Percentiles rank a stretch among this genome's conserved stretches.
These are phyloP conservation scores for Rhizopogon sp. DNA, from an alignment of 768 basidiomycete species.

Conservation along the genomic window DNA sequence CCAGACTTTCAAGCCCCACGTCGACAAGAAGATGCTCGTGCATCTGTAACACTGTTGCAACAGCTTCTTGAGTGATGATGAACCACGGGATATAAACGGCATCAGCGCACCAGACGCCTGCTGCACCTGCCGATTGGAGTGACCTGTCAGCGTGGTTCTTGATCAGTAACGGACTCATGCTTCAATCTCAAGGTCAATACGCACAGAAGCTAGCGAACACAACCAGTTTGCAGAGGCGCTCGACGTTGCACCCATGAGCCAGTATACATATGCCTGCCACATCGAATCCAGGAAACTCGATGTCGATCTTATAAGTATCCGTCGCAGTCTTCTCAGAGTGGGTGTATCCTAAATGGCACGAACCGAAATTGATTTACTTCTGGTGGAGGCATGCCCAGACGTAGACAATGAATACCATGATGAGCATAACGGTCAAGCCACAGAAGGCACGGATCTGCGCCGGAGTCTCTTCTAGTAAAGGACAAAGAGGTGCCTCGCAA, in stretches of 20 bases:
- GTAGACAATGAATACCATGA: too few species aligned
- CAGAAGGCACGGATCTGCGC: too few species aligned
- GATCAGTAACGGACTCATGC: too few species aligned
- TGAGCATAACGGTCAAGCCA: too few species aligned
- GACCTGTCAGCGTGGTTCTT: too few species aligned
- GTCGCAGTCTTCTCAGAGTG: not conserved
- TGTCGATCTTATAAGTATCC: not conserved
- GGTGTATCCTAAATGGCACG: not conserved
- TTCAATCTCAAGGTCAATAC: slow-evolving; percentile 70
- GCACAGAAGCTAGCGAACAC: too few species aligned
- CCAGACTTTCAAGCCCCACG: slow-evolving; percentile 67
- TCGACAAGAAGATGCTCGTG: slow-evolving; percentile 71
- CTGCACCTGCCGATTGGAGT: too few species aligned
- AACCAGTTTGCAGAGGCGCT: slow-evolving; percentile 78
- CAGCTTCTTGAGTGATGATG: slow-evolving; percentile 3
- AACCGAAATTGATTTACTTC: too few species aligned
- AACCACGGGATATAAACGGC: slow-evolving; percentile 57
- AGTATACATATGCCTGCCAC: slow-evolving; percentile 82
- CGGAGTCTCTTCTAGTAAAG: too few species aligned
- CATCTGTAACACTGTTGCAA: slow-evolving; percentile 28
- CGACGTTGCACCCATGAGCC: slow-evolving; percentile 87
- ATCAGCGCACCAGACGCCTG: slow-evolving; percentile 64
- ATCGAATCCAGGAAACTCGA: slow-evolving; percentile 68
- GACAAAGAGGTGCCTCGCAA: too few species aligned
- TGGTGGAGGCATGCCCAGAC: too few species aligned